These are phyloP conservation scores for Kingdonia uniflora DNA, from an alignment of 164 flowering plant species.

Conservation along the genomic window DNA sequence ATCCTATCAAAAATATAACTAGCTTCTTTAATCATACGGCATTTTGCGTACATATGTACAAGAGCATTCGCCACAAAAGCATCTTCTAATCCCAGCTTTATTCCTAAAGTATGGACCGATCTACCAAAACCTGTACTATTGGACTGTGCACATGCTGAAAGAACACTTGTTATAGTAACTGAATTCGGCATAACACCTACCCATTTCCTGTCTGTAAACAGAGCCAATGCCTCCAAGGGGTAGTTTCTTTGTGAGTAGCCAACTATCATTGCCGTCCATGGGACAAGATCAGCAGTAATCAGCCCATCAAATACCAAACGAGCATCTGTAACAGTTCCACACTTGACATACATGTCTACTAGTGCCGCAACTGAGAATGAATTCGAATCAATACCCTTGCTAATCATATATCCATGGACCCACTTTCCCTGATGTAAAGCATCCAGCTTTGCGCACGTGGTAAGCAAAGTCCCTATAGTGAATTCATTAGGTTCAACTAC, in stretches of 20 bases:
- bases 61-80: slow-evolving; percentile 1
- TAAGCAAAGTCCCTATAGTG: background rate
- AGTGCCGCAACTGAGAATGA: background rate
- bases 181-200: background rate
- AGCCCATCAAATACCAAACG: slow-evolving; percentile 1
- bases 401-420: background rate
- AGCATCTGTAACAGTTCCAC: background rate
- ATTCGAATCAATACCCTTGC: background rate
- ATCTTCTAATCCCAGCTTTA: slow-evolving; percentile 1
- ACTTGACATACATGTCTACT: background rate
- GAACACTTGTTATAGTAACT: background rate
- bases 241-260: background rate
- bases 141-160: slow-evolving; percentile 1
- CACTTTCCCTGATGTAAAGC: slow-evolving; percentile 1
- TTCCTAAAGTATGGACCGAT: background rate
- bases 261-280: slow-evolving; percentile 3
- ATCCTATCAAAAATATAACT: background rate
- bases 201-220: slow-evolving; percentile 3
- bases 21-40: slow-evolving; percentile 1
- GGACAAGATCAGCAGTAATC: background rate
- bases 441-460: background rate
- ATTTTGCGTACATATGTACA: slow-evolving; percentile 4
- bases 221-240: background rate
- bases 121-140: background rate
- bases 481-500: background rate